These are phyloP conservation scores for Acacia crassicarpa DNA, from an alignment of 306 rosid species.

Conservation along the genomic window DNA sequence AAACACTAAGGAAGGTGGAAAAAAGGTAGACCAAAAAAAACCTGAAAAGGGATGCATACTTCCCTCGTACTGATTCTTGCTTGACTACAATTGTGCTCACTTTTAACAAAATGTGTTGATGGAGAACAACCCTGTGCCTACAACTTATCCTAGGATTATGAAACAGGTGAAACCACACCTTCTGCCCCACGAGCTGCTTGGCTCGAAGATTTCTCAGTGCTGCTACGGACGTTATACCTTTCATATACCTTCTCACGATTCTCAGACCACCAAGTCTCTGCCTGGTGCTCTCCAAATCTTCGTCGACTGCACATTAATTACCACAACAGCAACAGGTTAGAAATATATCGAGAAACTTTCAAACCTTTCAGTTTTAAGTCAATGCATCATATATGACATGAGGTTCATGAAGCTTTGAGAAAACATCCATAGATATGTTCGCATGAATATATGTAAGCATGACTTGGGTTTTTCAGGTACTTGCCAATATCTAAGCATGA, in stretches of 20 bases:
- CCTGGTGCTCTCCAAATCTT: constrained; percentile 96
- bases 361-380: background rate
- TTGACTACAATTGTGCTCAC: constrained; percentile 32
- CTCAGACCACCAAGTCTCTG: constrained; percentile 99
- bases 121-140: constrained; percentile 38
- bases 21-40: constrained; percentile 4
- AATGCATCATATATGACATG: background rate
- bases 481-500: background rate
- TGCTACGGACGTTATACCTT: constrained; percentile 76
- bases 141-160: constrained; percentile 52
- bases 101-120: constrained; percentile 53
- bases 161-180: constrained; percentile 53
- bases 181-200: constrained; percentile 53
- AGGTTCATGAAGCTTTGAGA: background rate
- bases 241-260: constrained; percentile 87
- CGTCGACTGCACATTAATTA: constrained; percentile 75
- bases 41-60: constrained; percentile 24
- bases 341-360: background rate
- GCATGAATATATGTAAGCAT: too few relatives aligned
- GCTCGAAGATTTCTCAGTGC: constrained; percentile 62
- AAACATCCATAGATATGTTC: background rate
- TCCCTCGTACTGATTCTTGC: constrained; percentile 39
- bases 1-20: background rate
- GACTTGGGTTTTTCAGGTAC: background rate
- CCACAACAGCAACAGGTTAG: constrained; percentile 22